Conservation (phyloP, 345 rosid genomes). For the Arabidopsis suecica region DNA sequence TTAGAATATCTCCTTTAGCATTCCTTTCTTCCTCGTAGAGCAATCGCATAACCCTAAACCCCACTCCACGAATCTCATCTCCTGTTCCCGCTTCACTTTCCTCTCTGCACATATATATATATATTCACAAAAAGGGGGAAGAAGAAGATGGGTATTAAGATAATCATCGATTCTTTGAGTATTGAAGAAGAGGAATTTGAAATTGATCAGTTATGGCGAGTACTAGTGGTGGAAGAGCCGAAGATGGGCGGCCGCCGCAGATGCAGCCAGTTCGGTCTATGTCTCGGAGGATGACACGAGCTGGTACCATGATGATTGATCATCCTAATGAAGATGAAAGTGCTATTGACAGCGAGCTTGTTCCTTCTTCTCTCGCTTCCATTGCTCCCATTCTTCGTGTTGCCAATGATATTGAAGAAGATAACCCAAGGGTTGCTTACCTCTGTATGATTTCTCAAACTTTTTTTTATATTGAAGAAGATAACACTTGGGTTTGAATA, state of each 20-base stretch:
- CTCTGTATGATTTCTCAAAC: conserved; percentile 59
- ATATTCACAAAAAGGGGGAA: neutral
- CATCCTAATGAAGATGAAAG: conserved; percentile 54
- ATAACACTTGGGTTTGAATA: neutral
- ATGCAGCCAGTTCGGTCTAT: conserved; percentile 47
- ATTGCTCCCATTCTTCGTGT: conserved; percentile 88
- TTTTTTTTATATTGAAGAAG: neutral
- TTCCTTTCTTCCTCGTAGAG: conserved; percentile 68
- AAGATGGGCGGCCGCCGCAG: conserved; percentile 39
- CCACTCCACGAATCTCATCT: conserved; percentile 66
- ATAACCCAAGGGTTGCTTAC: conserved; percentile 83
- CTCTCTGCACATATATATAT: conserved; percentile 39
- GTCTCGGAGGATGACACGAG: conserved; percentile 60
- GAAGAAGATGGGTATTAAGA: conserved; percentile 34
- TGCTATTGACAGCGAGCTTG: conserved; percentile 79
- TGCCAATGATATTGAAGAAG: conserved; percentile 78
- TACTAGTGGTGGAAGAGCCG: conserved; percentile 69
- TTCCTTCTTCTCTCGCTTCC: conserved; percentile 77
- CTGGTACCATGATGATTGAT: conserved; percentile 56
- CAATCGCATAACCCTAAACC: conserved; percentile 63
- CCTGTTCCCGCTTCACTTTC: conserved; percentile 18
- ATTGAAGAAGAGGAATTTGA: conserved; percentile 1
- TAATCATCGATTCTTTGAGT: neutral
- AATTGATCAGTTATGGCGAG: conserved; percentile 63
- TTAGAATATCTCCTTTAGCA: conserved; percentile 14